phyloP scores from a whole-genome alignment of 441 rosid species.

The Jatropha podagrica region DNA sequence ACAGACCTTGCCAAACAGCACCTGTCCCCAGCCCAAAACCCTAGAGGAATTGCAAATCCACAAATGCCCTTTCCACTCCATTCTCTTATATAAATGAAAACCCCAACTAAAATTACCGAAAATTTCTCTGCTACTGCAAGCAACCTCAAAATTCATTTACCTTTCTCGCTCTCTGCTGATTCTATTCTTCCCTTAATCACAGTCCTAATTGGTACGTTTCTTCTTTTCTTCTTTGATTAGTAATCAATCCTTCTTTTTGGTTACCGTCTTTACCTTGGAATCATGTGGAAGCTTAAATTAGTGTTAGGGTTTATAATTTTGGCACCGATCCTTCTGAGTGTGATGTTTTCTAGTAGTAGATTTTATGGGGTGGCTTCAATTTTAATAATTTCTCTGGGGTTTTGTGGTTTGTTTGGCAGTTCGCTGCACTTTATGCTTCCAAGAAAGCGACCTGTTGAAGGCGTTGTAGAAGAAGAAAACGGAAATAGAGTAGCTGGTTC shows the following conservation, averaged over 20 bases:
- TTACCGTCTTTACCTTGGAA: slow-evolving; percentile 22
- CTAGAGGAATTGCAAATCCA: background rate
- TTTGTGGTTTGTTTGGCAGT: slow-evolving; percentile 45
- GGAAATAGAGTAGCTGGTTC: slow-evolving; percentile 28
- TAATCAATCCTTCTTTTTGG: background rate
- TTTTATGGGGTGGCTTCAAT: slow-evolving; percentile 22
- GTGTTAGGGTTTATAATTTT: slow-evolving; percentile 33
- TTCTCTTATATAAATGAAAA: background rate
- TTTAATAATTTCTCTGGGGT: slow-evolving; percentile 33
- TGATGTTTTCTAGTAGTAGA: background rate
- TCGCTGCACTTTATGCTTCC: slow-evolving; percentile 58
- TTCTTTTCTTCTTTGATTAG: background rate
- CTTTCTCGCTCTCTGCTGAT: slow-evolving; percentile 22
- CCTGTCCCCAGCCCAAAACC: background rate
- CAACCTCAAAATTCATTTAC: background rate
- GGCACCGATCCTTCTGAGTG: slow-evolving; percentile 26
- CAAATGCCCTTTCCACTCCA: background rate
- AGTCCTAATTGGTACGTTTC: slow-evolving; percentile 50
- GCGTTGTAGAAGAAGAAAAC: slow-evolving; percentile 28
- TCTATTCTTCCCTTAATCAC: slow-evolving; percentile 26
- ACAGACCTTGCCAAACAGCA: background rate
- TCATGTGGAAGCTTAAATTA: slow-evolving; percentile 21
- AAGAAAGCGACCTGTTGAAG: slow-evolving; percentile 47
- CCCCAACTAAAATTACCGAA: background rate
- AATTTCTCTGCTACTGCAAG: background rate